A percentile compares a stretch with the other conserved stretches of the same genome.
phyloP scores from a whole-genome alignment of 108 stramenopile genomes.

The Cyclotella choctawhatcheeana region DNA sequence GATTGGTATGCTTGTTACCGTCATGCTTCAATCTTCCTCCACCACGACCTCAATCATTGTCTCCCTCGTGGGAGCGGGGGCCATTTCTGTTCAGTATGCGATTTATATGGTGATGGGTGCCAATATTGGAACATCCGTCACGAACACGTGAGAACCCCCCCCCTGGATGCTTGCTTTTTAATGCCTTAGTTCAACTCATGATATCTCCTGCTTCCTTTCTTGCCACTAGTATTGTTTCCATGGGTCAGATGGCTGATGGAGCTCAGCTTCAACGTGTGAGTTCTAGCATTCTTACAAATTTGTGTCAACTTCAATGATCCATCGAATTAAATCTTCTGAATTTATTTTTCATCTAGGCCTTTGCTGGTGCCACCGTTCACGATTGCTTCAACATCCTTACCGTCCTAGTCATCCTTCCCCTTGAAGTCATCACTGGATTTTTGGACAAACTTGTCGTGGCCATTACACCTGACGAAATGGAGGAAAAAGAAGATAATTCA shows the following conservation, averaged over 20 bases:
- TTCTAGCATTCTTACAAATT: no score
- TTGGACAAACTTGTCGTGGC: conserved; percentile 65
- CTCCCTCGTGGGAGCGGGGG: conserved; percentile 76
- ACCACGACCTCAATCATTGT: conserved; percentile 92
- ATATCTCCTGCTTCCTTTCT: not conserved
- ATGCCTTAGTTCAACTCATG: not conserved
- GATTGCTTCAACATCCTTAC: conserved; percentile 92
- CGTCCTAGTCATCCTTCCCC: conserved; percentile 76
- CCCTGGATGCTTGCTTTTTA: not conserved
- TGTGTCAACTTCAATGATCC: no score
- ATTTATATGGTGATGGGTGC: conserved; percentile 94
- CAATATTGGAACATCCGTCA: conserved; percentile 90
- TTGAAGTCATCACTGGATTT: conserved; percentile 73
- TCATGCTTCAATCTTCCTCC: conserved; percentile 84
- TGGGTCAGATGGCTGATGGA: conserved; percentile 88
- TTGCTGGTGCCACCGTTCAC: conserved; percentile 90
- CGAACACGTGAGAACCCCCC: conserved; percentile 50
- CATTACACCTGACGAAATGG: conserved; percentile 52
- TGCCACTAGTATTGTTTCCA: conserved; percentile 63
- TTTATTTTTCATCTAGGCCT: no score
- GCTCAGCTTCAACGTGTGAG: conserved; percentile 87
- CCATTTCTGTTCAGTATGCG: conserved; percentile 45
- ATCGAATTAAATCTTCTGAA: no score
- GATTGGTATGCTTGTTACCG: conserved; percentile 86
- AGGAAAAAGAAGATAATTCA: conserved; percentile 68